These are phyloP conservation scores for Carex myosuroides DNA, from an alignment of 176 grass and related monocot genomes.

Conservation along the genomic window DNA sequence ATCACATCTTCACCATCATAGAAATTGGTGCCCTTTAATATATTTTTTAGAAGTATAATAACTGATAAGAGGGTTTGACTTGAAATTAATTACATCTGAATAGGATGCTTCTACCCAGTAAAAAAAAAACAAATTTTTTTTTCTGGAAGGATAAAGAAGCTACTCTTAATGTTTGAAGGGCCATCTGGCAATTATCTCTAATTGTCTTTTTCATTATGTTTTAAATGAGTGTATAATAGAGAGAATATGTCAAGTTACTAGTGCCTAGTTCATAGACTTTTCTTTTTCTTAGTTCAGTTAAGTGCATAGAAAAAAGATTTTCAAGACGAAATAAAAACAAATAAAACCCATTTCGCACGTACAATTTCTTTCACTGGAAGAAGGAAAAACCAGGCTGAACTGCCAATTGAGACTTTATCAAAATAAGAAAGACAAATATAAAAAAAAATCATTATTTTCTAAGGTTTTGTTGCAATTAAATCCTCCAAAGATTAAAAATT, in stretches of 20 bases:
- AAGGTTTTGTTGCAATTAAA: background rate
- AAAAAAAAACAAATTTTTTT: slow-evolving; percentile 3
- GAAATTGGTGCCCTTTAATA: background rate
- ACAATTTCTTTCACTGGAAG: background rate
- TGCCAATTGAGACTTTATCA: background rate
- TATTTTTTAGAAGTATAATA: background rate
- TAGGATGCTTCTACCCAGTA: background rate
- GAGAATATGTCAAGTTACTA: background rate
- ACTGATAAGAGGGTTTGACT: slow-evolving; percentile 11
- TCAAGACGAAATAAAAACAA: background rate
- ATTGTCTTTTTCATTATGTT: background rate
- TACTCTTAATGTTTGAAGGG: background rate
- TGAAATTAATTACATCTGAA: background rate
- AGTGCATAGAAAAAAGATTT: background rate
- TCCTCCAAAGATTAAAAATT: background rate
- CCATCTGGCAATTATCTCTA: background rate
- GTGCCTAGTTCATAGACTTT: background rate
- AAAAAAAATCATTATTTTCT: background rate
- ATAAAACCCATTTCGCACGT: background rate
- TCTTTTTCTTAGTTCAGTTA: background rate
- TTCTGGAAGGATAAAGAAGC: background rate
- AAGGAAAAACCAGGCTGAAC: background rate
- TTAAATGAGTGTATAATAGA: background rate
- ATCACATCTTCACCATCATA: slow-evolving; percentile 2
- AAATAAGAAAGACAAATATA: background rate